Evolutionary conservation across 805 yeast genomes (phyloP).

Genomic region (Cyberlindnera mycetangii): DNA sequence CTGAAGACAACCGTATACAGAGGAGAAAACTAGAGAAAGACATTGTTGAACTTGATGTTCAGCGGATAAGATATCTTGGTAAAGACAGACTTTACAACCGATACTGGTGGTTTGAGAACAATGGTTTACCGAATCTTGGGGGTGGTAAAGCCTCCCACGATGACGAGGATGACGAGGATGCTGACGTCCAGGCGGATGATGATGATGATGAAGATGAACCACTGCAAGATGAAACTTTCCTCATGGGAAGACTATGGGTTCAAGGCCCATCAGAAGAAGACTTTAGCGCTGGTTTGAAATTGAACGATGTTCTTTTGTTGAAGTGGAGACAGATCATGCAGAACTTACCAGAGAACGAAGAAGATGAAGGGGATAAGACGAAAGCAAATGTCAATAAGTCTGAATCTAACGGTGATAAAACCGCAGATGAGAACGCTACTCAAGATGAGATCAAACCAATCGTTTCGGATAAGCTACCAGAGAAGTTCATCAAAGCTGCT

Average conservation of each 20-base stretch:
- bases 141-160: constrained; percentile 31
- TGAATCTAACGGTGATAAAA: constrained; percentile 20
- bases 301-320: constrained; percentile 27
- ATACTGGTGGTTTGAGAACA: constrained; percentile 93
- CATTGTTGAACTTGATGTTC: constrained; percentile 69
- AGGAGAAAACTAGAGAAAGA: constrained; percentile 56
- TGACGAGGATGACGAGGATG: constrained; percentile 18
- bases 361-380: constrained; percentile 18
- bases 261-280: constrained; percentile 77
- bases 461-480: constrained; percentile 11
- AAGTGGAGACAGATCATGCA: constrained; percentile 28
- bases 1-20: constrained; percentile 45
- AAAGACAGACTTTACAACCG: constrained; percentile 79
- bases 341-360: constrained; percentile 11
- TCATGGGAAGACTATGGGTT: constrained; percentile 84
- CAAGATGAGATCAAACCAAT: constrained; percentile 19
- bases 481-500: constrained; percentile 24
- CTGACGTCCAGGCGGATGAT: constrained; percentile 40
- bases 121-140: constrained; percentile 65
- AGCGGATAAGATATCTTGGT: constrained; percentile 74
- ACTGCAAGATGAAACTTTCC: constrained; percentile 51
- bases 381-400: constrained; percentile 14
- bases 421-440: constrained; percentile 27
- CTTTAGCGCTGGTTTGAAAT: constrained; percentile 31
- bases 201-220: constrained; percentile 47